Evolutionary conservation across 208 protist genomes (phyloP).

Genomic region (Trichomonas vaginalis): DNA sequence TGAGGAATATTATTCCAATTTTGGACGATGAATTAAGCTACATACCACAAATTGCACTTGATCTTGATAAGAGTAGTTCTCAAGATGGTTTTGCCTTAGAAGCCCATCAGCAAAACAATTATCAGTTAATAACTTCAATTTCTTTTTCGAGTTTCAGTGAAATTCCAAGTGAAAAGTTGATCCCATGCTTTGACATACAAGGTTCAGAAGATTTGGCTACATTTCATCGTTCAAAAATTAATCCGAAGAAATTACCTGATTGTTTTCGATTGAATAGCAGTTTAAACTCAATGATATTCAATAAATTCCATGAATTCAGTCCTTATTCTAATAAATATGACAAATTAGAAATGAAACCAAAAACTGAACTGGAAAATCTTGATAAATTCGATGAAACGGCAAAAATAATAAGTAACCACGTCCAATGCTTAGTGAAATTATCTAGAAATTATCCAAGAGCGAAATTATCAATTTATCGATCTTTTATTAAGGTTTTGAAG

Average conservation of each 20-base stretch:
- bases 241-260: neutral
- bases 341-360: neutral
- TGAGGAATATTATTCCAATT: neutral
- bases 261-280: neutral
- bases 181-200: neutral
- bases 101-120: neutral
- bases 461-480: neutral
- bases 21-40: neutral
- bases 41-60: neutral
- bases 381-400: neutral
- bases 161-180: neutral
- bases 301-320: neutral
- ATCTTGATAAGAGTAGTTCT: neutral
- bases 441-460: neutral
- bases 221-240: neutral
- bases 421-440: neutral
- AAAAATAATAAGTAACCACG: neutral
- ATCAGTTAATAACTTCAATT: neutral
- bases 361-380: neutral
- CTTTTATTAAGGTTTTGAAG: neutral
- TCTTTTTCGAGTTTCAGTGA: neutral
- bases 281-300: neutral
- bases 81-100: neutral
- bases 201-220: neutral
- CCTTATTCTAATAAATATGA: neutral